phyloP scores from a whole-genome alignment of 1,284 basidiomycete species.

The Naganishia liquefaciens region DNA sequence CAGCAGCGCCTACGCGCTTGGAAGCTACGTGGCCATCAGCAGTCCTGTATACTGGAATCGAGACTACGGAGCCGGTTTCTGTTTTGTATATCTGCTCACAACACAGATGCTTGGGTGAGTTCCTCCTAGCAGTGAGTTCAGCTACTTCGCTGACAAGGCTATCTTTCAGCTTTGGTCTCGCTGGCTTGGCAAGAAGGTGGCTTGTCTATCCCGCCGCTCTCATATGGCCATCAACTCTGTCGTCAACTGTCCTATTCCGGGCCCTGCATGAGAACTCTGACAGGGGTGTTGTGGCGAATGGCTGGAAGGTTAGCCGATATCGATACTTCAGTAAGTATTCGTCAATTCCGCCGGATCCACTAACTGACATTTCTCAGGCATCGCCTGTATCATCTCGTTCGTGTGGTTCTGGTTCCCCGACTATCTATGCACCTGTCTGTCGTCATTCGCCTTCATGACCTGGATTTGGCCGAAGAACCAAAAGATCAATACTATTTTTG shows the following conservation, averaged over 20 bases:
- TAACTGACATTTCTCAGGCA: not conserved
- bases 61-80: slow-evolving; percentile 47
- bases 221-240: slow-evolving; percentile 55
- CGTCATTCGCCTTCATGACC: slow-evolving; percentile 53
- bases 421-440: slow-evolving; percentile 46
- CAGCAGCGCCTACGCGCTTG: slow-evolving; percentile 52
- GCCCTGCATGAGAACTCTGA: slow-evolving; percentile 58
- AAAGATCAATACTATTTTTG: slow-evolving; percentile 28
- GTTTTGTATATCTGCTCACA: slow-evolving; percentile 53
- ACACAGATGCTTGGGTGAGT: slow-evolving; percentile 51
- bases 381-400: slow-evolving; percentile 35
- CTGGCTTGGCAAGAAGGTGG: slow-evolving; percentile 46
- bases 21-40: slow-evolving; percentile 48
- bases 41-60: slow-evolving; percentile 52
- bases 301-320: slow-evolving; percentile 50
- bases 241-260: slow-evolving; percentile 52
- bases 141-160: not conserved
- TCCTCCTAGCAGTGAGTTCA: not conserved
- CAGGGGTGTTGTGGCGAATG: slow-evolving; percentile 54
- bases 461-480: slow-evolving; percentile 51
- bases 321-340: slow-evolving; percentile 45
- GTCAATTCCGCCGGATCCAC: no score
- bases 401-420: slow-evolving; percentile 54
- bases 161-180: slow-evolving; percentile 50
- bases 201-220: slow-evolving; percentile 50